These are phyloP conservation scores for Lactarius quietus DNA, from an alignment of 768 basidiomycete genomes.

Conservation along the genomic window DNA sequence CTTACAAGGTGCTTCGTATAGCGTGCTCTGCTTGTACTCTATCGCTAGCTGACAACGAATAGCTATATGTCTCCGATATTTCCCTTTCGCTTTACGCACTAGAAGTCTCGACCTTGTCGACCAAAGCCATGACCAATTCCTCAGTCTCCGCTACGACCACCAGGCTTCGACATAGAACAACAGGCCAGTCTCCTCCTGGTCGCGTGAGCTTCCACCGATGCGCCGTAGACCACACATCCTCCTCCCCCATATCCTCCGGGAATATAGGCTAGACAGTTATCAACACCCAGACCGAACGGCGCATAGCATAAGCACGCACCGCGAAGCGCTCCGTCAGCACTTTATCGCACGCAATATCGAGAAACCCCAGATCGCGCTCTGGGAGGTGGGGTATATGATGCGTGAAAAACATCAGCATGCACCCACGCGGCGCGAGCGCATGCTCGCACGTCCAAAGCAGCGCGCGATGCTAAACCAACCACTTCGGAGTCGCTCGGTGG, in stretches of 20 bases:
- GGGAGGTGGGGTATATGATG: constrained; percentile 87
- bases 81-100: too few relatives aligned
- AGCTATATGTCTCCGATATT: too few relatives aligned
- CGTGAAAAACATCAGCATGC: constrained; percentile 80
- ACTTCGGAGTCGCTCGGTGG: too few relatives aligned
- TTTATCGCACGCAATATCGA: constrained; percentile 63
- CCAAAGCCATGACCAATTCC: too few relatives aligned
- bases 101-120: too few relatives aligned
- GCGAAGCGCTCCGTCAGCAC: constrained; percentile 61
- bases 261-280: constrained; percentile 70
- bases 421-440: constrained; percentile 30
- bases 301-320: constrained; percentile 36
- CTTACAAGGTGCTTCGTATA: too few relatives aligned
- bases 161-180: too few relatives aligned
- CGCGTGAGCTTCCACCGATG: constrained; percentile 72
- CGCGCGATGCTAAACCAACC: constrained; percentile 62
- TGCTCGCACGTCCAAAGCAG: constrained; percentile 70
- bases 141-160: too few relatives aligned
- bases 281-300: too few relatives aligned
- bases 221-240: constrained; percentile 71
- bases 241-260: constrained; percentile 79
- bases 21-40: too few relatives aligned
- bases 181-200: too few relatives aligned
- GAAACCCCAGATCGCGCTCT: constrained; percentile 79
- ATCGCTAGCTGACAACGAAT: too few relatives aligned